Evolutionary conservation across 768 basidiomycete species (phyloP).

Genomic region (Kwoniella dejecticola): DNA sequence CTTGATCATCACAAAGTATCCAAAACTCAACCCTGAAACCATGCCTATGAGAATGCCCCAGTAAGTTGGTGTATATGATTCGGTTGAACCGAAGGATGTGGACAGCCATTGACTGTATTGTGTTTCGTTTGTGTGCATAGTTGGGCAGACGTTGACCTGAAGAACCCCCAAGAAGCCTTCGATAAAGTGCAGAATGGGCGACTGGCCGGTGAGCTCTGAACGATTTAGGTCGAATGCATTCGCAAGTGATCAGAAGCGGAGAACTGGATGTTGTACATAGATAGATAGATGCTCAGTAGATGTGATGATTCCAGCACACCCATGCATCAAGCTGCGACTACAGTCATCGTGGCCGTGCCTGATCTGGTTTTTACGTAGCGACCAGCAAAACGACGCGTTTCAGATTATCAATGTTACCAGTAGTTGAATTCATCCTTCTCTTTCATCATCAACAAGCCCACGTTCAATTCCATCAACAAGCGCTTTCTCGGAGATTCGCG

Average conservation of each 20-base stretch:
- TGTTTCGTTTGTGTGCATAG: constrained; percentile 11
- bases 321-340: neutral
- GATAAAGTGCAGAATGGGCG: constrained; percentile 15
- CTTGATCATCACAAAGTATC: constrained; percentile 64
- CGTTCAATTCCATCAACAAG: too few species aligned
- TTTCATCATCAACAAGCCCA: too few species aligned
- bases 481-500: too few species aligned
- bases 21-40: constrained; percentile 70
- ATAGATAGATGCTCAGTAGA: neutral
- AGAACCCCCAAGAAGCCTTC: constrained; percentile 23
- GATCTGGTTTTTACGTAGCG: too few species aligned
- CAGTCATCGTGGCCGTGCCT: too few species aligned
- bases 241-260: too few species aligned
- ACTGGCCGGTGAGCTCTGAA: constrained; percentile 25
- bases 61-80: constrained; percentile 59
- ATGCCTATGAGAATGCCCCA: constrained; percentile 64
- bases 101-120: too few species aligned
- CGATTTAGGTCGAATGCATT: neutral
- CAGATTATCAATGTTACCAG: neutral
- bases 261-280: neutral
- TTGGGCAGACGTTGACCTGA: constrained; percentile 30
- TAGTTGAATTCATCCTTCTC: neutral
- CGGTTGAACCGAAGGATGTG: neutral
- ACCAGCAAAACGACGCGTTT: neutral
- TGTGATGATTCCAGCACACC: neutral